Base-by-base conservation (phyloP, 2,329 filamentous ascomycete species). In the Aspergillus sergii region DNA sequence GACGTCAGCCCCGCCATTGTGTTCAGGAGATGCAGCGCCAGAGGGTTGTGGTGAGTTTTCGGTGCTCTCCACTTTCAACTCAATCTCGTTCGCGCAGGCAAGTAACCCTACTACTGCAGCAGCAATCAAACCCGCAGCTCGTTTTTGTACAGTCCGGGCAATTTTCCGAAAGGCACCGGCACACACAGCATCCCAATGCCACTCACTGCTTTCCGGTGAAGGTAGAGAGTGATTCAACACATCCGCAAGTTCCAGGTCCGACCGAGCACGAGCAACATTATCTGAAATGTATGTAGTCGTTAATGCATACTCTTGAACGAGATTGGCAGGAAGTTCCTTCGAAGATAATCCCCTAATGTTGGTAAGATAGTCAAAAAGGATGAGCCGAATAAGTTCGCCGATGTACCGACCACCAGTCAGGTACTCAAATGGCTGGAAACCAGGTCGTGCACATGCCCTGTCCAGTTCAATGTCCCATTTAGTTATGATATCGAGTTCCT, bases 401-500 rank as follows among this genome's bases (percentile, higher is more conserved):
- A 94, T 83, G 73, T 94, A 94, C 46, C 91, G 84, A 2, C 91
- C 91, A 3, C 91, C 87, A 0, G 91, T 93, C 89, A 94, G 92
- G 77, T 94, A 94, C 73, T 95, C 92, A 23, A 94, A 85, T 0
- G 91, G 91, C 68, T 94, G 91, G 69, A 94, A 93, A 0, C 91
- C 91, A 0, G 91, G 90, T 8, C 81, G 82, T 69, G 92, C 89
- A 69, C 89, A 89, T 53, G 88, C 85, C 5, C 78, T 77, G 69
- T 93, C 91, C 7, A 95, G 82, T 63, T 84, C 79, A 11, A 81
- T 78, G 71, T 95, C 92, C 91, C 91, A 94, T 41, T 79, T 79
- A 11, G 86, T 93, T 58, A 92, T 86, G 55, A 94, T 83, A 14
- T 75, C 69, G 26, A 80, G 71, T 28, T 88, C 83, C 28, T 84